Percentiles rank a stretch among this genome's conserved stretches.
Evolutionary conservation across 306 rosid genomes (phyloP).

Genomic region (Casuarina glauca): DNA sequence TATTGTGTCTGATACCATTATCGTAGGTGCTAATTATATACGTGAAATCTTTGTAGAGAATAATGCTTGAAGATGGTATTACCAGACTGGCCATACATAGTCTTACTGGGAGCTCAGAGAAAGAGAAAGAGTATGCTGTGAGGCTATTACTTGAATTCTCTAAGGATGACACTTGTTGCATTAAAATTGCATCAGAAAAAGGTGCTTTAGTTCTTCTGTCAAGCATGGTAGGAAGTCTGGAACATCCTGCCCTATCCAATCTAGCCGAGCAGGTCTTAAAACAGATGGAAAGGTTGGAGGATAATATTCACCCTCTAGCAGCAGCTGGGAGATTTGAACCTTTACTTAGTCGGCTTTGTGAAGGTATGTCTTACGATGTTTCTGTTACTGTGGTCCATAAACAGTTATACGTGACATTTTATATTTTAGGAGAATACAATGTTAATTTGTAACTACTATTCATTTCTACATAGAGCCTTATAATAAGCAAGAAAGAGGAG

Average conservation of each 20-base stretch:
- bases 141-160: conserved; percentile 56
- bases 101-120: conserved; percentile 61
- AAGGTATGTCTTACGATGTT: conserved; percentile 31
- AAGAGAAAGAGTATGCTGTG: conserved; percentile 59
- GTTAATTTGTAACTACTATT: not conserved
- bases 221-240: conserved; percentile 47
- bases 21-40: conserved; percentile 17
- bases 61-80: conserved; percentile 56
- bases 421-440: conserved; percentile 5
- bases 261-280: conserved; percentile 58
- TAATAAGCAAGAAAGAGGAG: conserved; percentile 12
- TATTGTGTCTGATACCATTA: not conserved
- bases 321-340: conserved; percentile 62
- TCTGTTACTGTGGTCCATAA: conserved; percentile 8
- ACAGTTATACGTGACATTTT: not conserved
- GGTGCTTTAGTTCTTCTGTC: conserved; percentile 67
- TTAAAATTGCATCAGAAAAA: conserved; percentile 54
- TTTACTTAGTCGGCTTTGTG: conserved; percentile 42
- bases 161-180: conserved; percentile 53
- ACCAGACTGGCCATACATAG: conserved; percentile 62
- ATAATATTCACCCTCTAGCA: conserved; percentile 49
- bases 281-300: conserved; percentile 50
- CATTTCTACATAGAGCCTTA: not conserved
- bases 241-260: conserved; percentile 46
- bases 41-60: conserved; percentile 31